Evolutionary conservation across 805 yeast genomes (phyloP), one percentile per base, ranked within the genome.

Genomic region (Sugiyamaella chiloensis): DNA sequence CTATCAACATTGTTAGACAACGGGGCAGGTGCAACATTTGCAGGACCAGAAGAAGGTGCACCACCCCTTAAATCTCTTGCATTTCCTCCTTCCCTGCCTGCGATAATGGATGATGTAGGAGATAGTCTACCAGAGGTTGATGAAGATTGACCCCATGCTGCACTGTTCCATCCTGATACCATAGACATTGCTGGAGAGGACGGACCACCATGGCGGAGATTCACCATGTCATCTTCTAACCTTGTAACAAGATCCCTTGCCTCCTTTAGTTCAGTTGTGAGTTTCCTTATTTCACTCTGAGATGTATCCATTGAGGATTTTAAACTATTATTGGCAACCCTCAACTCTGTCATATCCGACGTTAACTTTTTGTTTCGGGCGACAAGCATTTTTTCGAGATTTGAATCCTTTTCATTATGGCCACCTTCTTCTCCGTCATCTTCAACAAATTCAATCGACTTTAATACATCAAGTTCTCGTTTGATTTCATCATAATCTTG

Each of bases 401-500:
- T 21, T 16, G 24, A 26, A 12, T 24, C 16, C 6, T 40, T 24
- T 20, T 12, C 16, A 3, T 61, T 47, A 31, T 51, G 42, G 32
- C 31, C 42, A 12, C 14, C 24, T 6, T 56, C 65, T 12, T 59
- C 65, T 19, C 62, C 69, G 4, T 65, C 61, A 14, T 55, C 58
- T 9, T 58, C 57, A 7, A 59, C 90, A 66, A 88, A 85, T 58
- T 86, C 87, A 31, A 88, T 82, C 53, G 83, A 81, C 60, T 84
- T 80, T 51, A 89, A 63, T 21, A 88, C 76, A 16, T 75, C 76
- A 54, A 90, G 69, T 59, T 90, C 96, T 42, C 79, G 76, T 62
- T 87, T 88, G 41, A 89, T 62, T 52, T 87, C 89, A 44, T 85
- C 89, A 64, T 90, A 89, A 61, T 89, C 96, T 2, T 74, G 67